phyloP scores from a whole-genome alignment of 805 yeast genomes.

The Brettanomyces naardenensis region DNA sequence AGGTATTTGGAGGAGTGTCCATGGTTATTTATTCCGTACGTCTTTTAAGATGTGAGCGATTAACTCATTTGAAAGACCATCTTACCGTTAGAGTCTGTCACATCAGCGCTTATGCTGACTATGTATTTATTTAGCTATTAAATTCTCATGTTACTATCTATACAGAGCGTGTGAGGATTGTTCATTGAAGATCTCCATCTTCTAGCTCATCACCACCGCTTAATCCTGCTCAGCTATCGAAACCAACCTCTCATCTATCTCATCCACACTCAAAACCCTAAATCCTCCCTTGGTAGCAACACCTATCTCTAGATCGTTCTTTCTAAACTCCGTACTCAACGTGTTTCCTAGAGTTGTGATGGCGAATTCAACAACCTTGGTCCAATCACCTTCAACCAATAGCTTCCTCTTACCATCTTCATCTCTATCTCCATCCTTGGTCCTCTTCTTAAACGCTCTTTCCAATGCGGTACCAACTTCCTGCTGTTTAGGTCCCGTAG shows the following conservation, averaged over 20 bases:
- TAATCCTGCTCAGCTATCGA: conserved; percentile 96
- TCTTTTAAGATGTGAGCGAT: too few relatives aligned
- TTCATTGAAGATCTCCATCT: too few relatives aligned
- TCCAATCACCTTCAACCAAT: conserved; percentile 75
- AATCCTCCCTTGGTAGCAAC: conserved; percentile 70
- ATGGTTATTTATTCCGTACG: conserved; percentile 82
- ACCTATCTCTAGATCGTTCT: conserved; percentile 89
- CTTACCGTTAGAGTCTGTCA: too few relatives aligned
- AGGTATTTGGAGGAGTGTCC: conserved; percentile 83
- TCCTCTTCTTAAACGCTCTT: conserved; percentile 71
- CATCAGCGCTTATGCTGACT: too few relatives aligned
- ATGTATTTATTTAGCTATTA: too few relatives aligned
- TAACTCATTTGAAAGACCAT: too few relatives aligned
- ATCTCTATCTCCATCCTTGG: conserved; percentile 10
- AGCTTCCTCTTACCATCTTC: conserved; percentile 30
- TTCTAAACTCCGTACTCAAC: conserved; percentile 87
- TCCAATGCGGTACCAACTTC: conserved; percentile 87
- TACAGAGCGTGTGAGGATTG: too few relatives aligned
- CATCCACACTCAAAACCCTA: conserved; percentile 67
- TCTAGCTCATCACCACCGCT: too few relatives aligned
- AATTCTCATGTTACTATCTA: too few relatives aligned
- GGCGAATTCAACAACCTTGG: conserved; percentile 80
- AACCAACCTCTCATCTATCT: conserved; percentile 89
- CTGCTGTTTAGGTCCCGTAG: conserved; percentile 97
- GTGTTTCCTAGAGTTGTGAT: conserved; percentile 81